Evolutionary conservation across 1,284 basidiomycete species (phyloP).

Genomic region (Nidula niveotomentosa): DNA sequence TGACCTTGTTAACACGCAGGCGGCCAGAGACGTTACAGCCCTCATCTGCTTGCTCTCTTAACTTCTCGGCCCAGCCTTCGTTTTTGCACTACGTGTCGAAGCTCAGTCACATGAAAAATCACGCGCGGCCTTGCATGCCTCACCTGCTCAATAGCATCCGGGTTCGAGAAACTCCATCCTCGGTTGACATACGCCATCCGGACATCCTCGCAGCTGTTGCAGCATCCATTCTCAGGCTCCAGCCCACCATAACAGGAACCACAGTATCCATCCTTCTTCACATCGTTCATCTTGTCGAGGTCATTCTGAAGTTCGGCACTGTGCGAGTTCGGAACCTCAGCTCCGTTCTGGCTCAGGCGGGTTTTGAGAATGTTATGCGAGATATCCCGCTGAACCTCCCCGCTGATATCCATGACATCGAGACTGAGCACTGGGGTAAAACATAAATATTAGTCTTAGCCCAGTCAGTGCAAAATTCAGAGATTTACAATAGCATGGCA

Average conservation of each 20-base stretch:
- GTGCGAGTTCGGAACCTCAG: slow-evolving; percentile 54
- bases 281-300: slow-evolving; percentile 74
- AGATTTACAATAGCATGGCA: slow-evolving; percentile 93
- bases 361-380: slow-evolving; percentile 90
- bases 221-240: slow-evolving; percentile 83
- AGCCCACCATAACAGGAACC: slow-evolving; percentile 97
- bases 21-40: slow-evolving; percentile 94
- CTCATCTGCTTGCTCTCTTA: slow-evolving; percentile 90
- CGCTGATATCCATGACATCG: slow-evolving; percentile 98
- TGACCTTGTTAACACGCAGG: slow-evolving; percentile 96
- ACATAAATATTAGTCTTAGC: not conserved
- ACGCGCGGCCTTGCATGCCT: slow-evolving; percentile 17
- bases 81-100: slow-evolving; percentile 69
- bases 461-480: not conserved
- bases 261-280: slow-evolving; percentile 72
- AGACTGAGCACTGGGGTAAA: slow-evolving; percentile 76
- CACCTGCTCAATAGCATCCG: slow-evolving; percentile 92
- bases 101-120: too few species aligned
- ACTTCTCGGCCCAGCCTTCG: slow-evolving; percentile 95
- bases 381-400: slow-evolving; percentile 90
- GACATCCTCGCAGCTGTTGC: slow-evolving; percentile 96
- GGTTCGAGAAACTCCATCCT: slow-evolving; percentile 95
- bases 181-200: slow-evolving; percentile 87
- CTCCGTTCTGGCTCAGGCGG: slow-evolving; percentile 68
- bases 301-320: slow-evolving; percentile 80